Evolutionary conservation across 805 yeast species (phyloP).

Genomic region (Lipomyces lipofer): DNA sequence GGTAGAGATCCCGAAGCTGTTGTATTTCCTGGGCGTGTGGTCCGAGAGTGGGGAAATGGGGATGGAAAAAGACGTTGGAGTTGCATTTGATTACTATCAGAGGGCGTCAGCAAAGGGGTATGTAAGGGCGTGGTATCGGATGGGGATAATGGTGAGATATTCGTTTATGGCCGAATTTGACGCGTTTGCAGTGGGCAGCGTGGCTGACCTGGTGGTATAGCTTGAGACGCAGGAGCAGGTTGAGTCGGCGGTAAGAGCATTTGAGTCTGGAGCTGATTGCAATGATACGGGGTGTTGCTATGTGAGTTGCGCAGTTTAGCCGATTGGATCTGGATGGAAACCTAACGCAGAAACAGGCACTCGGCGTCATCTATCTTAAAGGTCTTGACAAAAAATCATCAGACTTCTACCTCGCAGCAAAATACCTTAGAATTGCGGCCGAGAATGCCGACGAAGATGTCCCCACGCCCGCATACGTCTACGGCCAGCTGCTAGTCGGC

Average conservation of each 20-base stretch:
- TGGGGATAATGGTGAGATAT: conserved; percentile 35
- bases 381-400: conserved; percentile 38
- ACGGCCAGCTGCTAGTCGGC: conserved; percentile 42
- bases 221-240: conserved; percentile 39
- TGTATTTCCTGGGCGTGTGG: conserved; percentile 38
- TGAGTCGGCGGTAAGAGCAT: conserved; percentile 38
- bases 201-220: too few relatives aligned
- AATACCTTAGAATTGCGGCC: conserved; percentile 36
- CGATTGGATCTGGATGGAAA: too few relatives aligned
- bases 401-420: conserved; percentile 34
- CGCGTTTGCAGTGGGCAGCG: too few relatives aligned
- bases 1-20: conserved; percentile 30
- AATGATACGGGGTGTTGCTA: conserved; percentile 44
- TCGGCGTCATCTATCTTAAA: conserved; percentile 24
- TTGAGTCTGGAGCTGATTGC: conserved; percentile 40
- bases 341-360: too few relatives aligned
- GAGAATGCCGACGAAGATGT: conserved; percentile 42
- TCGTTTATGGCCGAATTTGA: not conserved
- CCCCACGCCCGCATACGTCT: conserved; percentile 43
- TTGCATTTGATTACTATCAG: conserved; percentile 36
- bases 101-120: conserved; percentile 39
- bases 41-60: conserved; percentile 36
- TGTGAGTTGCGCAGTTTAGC: conserved; percentile 25
- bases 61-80: conserved; percentile 19
- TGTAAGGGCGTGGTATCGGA: conserved; percentile 41